Conservation (phyloP, 352 stramenopile genomes). For the Phytophthora vignae region DNA sequence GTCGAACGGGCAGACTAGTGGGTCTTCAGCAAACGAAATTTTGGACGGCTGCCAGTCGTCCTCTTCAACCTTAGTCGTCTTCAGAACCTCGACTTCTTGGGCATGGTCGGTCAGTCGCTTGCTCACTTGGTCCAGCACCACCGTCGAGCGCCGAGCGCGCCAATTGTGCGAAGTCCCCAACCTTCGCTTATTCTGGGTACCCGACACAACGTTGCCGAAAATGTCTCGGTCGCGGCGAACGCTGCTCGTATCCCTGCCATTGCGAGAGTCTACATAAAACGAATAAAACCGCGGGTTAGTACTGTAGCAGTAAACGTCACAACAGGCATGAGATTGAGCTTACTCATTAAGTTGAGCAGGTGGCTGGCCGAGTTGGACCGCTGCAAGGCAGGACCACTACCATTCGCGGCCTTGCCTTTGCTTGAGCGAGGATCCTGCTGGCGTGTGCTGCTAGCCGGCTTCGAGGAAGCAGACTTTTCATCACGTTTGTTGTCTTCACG, state of each 20-base stretch:
- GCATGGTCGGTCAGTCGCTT: conserved; percentile 45
- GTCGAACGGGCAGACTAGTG: conserved; percentile 38
- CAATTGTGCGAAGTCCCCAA: conserved; percentile 53
- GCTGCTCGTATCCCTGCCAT: conserved; percentile 29
- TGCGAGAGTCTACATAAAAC: conserved; percentile 37
- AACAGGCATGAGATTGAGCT: conserved; percentile 5
- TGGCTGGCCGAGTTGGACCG: conserved; percentile 72
- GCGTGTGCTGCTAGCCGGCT: conserved; percentile 14
- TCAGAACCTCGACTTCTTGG: conserved; percentile 28
- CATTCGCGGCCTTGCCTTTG: conserved; percentile 29
- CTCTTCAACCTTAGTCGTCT: conserved; percentile 28
- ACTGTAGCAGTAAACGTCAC: neutral
- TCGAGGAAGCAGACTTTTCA: conserved; percentile 6
- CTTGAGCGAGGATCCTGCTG: conserved; percentile 1
- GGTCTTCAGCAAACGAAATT: conserved; percentile 37
- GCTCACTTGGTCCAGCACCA: conserved; percentile 53
- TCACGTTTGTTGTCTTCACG: conserved; percentile 14
- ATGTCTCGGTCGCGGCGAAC: conserved; percentile 42
- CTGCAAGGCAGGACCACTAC: conserved; percentile 20
- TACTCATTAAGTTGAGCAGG: conserved; percentile 66
- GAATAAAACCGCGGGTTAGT: conserved; percentile 13
- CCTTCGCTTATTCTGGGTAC: conserved; percentile 32
- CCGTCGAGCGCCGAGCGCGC: conserved; percentile 56
- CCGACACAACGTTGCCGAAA: conserved; percentile 42
- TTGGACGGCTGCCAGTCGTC: conserved; percentile 39